phyloP scores from a whole-genome alignment of 371 early-diverging fungal genomes.

The Rhizomucor miehei region DNA sequence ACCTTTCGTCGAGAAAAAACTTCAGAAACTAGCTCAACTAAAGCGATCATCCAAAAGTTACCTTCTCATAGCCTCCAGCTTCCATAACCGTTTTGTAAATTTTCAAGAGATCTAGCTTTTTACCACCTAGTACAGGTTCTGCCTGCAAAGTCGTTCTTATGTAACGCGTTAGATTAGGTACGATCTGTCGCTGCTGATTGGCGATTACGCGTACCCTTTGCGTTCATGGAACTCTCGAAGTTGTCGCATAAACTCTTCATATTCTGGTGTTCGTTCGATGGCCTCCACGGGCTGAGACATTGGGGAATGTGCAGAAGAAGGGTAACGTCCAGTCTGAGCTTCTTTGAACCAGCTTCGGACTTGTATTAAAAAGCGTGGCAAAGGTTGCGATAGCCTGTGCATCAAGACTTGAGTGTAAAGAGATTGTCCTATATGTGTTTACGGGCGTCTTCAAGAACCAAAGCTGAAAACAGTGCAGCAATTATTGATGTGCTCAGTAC shows the following conservation, averaged over 20 bases:
- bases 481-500: no score
- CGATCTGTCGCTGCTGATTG: not conserved
- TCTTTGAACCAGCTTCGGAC: no score
- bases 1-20: slow-evolving; percentile 42
- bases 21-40: not conserved
- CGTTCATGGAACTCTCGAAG: slow-evolving; percentile 69
- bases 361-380: no score
- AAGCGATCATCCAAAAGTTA: slow-evolving; percentile 15
- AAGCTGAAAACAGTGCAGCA: no score
- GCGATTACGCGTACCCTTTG: slow-evolving; percentile 56
- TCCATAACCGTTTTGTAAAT: slow-evolving; percentile 70
- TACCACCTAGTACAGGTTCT: slow-evolving; percentile 81
- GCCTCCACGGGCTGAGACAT: slow-evolving; percentile 54
- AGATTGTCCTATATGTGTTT: no score
- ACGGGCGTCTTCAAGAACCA: no score
- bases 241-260: slow-evolving; percentile 68
- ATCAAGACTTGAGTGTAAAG: no score
- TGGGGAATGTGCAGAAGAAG: not conserved
- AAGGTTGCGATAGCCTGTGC: no score
- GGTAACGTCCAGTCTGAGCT: no score
- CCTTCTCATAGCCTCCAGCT: slow-evolving; percentile 79
- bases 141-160: slow-evolving; percentile 63
- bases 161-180: slow-evolving; percentile 2
- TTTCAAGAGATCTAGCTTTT: slow-evolving; percentile 68
- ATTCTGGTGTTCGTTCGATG: slow-evolving; percentile 74